phyloP scores from a whole-genome alignment of 2,329 filamentous ascomycete genomes.

The Daldinia sp. region DNA sequence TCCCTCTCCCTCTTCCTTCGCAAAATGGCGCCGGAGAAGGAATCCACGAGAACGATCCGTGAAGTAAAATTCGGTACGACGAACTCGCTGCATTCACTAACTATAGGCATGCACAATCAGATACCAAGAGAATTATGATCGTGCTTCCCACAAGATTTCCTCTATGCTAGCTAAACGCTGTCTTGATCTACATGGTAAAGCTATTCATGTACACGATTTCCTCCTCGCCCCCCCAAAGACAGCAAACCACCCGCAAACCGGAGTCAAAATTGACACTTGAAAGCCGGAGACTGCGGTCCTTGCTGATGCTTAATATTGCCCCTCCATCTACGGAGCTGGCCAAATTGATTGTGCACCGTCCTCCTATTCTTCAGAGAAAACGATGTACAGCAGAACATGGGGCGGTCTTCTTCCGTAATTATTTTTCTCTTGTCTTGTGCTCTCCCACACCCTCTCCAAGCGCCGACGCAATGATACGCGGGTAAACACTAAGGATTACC shows the following conservation, averaged over 20 bases:
- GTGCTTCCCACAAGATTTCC: slow-evolving; percentile 17
- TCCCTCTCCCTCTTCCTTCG: background rate
- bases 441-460: slow-evolving; percentile 9
- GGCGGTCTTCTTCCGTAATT: slow-evolving; percentile 11
- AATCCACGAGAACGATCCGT: background rate
- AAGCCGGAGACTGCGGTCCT: slow-evolving; percentile 33
- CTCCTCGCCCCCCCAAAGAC: slow-evolving; percentile 26
- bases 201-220: slow-evolving; percentile 31
- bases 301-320: slow-evolving; percentile 18
- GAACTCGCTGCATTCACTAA: background rate
- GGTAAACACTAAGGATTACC: slow-evolving; percentile 42
- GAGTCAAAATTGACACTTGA: slow-evolving; percentile 13
- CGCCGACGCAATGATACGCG: slow-evolving; percentile 32
- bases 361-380: slow-evolving; percentile 16
- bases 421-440: slow-evolving; percentile 13
- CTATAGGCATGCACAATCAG: background rate
- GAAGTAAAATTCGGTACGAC: no score
- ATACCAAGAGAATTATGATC: background rate
- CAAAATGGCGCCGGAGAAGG: slow-evolving; percentile 8
- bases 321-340: slow-evolving; percentile 32
- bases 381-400: slow-evolving; percentile 30
- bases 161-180: slow-evolving; percentile 16
- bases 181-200: slow-evolving; percentile 17
- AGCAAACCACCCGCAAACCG: slow-evolving; percentile 1
- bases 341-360: slow-evolving; percentile 16